Conservation (phyloP, 805 yeast species). For the Saccharomyces mikatae region DNA sequence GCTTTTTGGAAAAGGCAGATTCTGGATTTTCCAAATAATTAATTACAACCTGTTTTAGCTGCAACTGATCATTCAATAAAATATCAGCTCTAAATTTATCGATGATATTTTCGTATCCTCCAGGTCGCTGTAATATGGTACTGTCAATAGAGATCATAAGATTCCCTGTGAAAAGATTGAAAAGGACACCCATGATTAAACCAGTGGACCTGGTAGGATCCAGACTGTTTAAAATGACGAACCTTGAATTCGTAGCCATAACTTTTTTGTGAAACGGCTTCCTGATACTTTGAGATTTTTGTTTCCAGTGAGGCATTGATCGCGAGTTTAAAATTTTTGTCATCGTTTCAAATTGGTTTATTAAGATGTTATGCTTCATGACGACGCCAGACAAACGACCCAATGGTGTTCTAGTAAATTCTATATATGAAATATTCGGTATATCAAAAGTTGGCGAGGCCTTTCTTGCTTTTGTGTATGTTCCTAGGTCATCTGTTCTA, state of each 20-base stretch:
- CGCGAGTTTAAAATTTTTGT: constrained; percentile 59
- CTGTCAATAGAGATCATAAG: constrained; percentile 73
- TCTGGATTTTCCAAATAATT: constrained; percentile 89
- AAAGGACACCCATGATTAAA: constrained; percentile 67
- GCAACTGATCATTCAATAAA: constrained; percentile 76
- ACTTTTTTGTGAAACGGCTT: constrained; percentile 31
- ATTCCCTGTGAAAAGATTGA: constrained; percentile 81
- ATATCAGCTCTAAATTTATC: constrained; percentile 65
- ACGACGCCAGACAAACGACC: constrained; percentile 93
- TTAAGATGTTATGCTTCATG: constrained; percentile 76
- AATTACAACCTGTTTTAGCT: constrained; percentile 81
- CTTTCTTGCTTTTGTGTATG: constrained; percentile 51
- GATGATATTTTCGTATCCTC: constrained; percentile 75
- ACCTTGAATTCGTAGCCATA: constrained; percentile 26
- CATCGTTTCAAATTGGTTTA: constrained; percentile 79
- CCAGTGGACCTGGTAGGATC: constrained; percentile 81
- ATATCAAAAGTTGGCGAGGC: constrained; percentile 58
- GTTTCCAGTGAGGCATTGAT: constrained; percentile 36
- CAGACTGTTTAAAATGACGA: constrained; percentile 53
- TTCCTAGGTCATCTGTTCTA: constrained; percentile 84
- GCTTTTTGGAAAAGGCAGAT: constrained; percentile 69
- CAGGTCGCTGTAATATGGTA: constrained; percentile 65
- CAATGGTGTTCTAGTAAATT: constrained; percentile 79
- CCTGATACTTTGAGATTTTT: constrained; percentile 40
- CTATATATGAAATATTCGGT: constrained; percentile 87